phyloP scores from a whole-genome alignment of 768 basidiomycete species.

The Daedalea quercina region DNA sequence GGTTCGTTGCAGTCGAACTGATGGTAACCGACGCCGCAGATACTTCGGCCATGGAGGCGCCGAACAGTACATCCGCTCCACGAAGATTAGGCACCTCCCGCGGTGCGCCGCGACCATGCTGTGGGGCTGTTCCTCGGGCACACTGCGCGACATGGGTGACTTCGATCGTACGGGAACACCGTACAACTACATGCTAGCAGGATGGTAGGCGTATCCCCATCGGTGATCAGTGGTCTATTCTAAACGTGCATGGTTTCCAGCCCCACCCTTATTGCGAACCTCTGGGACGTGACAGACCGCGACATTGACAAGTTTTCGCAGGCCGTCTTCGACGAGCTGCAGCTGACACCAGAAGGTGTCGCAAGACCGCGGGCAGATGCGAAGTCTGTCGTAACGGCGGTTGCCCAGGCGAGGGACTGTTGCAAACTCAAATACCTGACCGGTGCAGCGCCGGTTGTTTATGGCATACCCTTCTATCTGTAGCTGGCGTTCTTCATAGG shows the following conservation, averaged over 20 bases:
- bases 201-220: conserved; percentile 66
- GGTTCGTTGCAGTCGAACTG: not conserved
- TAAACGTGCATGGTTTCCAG: conserved; percentile 22
- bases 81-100: conserved; percentile 73
- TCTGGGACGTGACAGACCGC: conserved; percentile 98
- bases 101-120: conserved; percentile 94
- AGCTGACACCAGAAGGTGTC: conserved; percentile 33
- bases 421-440: conserved; percentile 93
- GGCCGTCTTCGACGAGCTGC: conserved; percentile 70
- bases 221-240: not conserved
- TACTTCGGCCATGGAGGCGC: conserved; percentile 98
- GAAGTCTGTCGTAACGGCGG: conserved; percentile 61
- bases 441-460: conserved; percentile 91
- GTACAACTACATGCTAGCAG: conserved; percentile 93
- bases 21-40: conserved; percentile 32
- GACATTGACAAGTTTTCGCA: conserved; percentile 94
- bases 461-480: conserved; percentile 92
- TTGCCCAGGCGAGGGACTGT: conserved; percentile 68
- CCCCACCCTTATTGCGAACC: conserved; percentile 86
- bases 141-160: conserved; percentile 85
- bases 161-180: conserved; percentile 91
- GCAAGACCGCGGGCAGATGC: conserved; percentile 15
- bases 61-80: conserved; percentile 89
- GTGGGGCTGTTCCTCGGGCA: conserved; percentile 97
- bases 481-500: conserved; percentile 17